These are phyloP conservation scores for Populus nigra DNA, from an alignment of 345 rosid genomes.

Conservation along the genomic window DNA sequence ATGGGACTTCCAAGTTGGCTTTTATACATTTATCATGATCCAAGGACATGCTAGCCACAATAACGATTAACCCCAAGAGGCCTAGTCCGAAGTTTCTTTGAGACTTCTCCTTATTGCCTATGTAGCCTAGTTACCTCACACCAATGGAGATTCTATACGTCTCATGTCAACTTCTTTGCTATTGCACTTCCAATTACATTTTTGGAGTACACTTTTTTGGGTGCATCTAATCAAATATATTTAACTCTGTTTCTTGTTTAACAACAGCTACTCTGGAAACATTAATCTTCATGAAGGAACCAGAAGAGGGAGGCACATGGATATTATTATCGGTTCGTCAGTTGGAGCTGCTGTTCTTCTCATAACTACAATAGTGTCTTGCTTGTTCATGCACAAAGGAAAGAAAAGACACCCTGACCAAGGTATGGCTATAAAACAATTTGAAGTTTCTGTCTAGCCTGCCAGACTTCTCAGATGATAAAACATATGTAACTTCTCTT, in stretches of 20 bases:
- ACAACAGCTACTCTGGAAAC: constrained; percentile 70
- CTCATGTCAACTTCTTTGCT: background rate
- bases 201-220: background rate
- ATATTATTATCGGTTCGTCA: constrained; percentile 56
- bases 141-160: background rate
- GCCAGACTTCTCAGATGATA: constrained; percentile 1
- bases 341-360: constrained; percentile 77
- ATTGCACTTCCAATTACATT: background rate
- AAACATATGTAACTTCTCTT: constrained; percentile 16
- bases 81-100: background rate
- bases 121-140: background rate
- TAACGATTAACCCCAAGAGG: background rate
- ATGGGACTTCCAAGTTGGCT: background rate
- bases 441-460: constrained; percentile 9
- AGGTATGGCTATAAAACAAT: constrained; percentile 33
- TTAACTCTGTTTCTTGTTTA: background rate
- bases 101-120: background rate
- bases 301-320: constrained; percentile 45
- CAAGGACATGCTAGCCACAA: background rate
- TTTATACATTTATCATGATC: background rate
- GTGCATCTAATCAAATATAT: background rate
- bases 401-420: constrained; percentile 42
- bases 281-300: constrained; percentile 45
- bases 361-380: constrained; percentile 54
- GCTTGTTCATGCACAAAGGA: constrained; percentile 50